These are phyloP conservation scores for Eucalyptus polyanthemos DNA, from an alignment of 345 rosid genomes.

Conservation along the genomic window DNA sequence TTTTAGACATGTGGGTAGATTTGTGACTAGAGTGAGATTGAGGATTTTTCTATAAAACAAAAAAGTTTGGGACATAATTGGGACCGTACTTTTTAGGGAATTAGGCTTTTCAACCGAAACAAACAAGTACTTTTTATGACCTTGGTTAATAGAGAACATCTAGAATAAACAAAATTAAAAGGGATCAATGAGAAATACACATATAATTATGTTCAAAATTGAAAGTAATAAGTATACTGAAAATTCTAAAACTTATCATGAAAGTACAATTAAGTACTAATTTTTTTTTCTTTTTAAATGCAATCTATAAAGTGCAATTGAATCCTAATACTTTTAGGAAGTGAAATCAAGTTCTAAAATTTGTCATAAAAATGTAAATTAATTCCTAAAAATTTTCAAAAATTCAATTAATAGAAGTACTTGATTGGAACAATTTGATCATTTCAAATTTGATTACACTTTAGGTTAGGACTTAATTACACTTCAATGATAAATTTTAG, in stretches of 20 bases:
- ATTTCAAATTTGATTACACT: neutral
- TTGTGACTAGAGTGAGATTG: neutral
- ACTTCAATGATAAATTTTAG: no score
- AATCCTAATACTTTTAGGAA: no score
- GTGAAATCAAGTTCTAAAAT: no score
- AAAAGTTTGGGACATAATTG: accelerated
- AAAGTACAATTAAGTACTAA: no score
- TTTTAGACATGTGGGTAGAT: neutral
- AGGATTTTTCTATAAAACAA: no score
- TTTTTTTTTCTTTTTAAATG: no score
- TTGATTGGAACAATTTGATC: neutral
- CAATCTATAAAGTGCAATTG: no score
- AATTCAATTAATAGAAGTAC: no score
- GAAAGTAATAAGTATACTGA: accelerated
- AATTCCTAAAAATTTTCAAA: no score
- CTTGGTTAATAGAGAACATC: neutral
- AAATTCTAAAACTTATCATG: no score
- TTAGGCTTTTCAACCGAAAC: neutral
- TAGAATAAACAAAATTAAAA: neutral
- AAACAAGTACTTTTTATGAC: neutral
- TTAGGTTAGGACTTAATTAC: neutral
- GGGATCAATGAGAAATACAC: neutral
- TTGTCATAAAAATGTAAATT: no score
- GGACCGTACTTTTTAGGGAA: no score
- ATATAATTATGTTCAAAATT: neutral